Evolutionary conservation across 1,284 basidiomycete species (phyloP).

Genomic region (Ustilago hordei): DNA sequence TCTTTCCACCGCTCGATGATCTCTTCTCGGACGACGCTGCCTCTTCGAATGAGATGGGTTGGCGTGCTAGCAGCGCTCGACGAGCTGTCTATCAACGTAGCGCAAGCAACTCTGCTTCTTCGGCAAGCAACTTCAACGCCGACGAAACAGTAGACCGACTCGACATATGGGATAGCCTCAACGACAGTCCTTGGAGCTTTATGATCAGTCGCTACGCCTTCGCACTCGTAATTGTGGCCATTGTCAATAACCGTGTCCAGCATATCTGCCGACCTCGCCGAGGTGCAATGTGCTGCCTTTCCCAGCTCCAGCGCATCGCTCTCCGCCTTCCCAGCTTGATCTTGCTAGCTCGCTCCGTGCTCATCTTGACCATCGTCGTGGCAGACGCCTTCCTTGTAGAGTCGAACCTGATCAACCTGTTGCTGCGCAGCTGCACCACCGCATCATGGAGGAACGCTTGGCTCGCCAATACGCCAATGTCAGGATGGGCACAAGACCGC

Average conservation of each 20-base stretch:
- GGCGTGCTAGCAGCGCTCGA: conserved; percentile 15
- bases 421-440: conserved; percentile 10
- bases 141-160: conserved; percentile 19
- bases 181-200: conserved; percentile 58
- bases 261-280: conserved; percentile 64
- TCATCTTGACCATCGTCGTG: conserved; percentile 45
- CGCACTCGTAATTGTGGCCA: conserved; percentile 54
- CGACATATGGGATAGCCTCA: conserved; percentile 43
- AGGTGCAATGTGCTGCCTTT: conserved; percentile 41
- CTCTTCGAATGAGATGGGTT: conserved; percentile 11
- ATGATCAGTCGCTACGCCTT: conserved; percentile 59
- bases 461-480: conserved; percentile 37
- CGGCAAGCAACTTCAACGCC: conserved; percentile 8
- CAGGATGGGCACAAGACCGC: conserved; percentile 36
- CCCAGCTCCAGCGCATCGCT: conserved; percentile 36
- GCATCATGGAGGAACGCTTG: conserved; percentile 43
- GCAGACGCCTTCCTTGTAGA: conserved; percentile 38
- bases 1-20: conserved; percentile 45
- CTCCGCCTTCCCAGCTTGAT: conserved; percentile 57
- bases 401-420: conserved; percentile 20
- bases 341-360: conserved; percentile 42
- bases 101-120: conserved; percentile 7
- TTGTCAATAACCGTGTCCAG: conserved; percentile 62
- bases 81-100: conserved; percentile 11
- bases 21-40: conserved; percentile 12